Evolutionary conservation across 2,329 filamentous ascomycete species (phyloP).

Genomic region (Talaromyces sp.): DNA sequence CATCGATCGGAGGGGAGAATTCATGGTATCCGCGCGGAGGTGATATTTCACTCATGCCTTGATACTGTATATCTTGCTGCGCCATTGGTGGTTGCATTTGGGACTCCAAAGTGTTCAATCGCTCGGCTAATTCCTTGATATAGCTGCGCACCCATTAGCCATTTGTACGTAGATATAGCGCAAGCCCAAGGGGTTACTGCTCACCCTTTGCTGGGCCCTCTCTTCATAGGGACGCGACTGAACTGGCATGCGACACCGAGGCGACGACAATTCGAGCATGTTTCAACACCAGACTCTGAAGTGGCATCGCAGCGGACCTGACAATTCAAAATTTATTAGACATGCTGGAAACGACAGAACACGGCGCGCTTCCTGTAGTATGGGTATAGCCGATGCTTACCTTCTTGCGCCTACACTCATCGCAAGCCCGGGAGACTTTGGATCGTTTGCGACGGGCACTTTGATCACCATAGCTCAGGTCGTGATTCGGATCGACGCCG

Average conservation of each 20-base stretch:
- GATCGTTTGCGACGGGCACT: conserved; percentile 72
- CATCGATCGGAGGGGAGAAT: conserved; percentile 53
- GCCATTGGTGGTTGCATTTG: conserved; percentile 57
- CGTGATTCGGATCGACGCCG: conserved; percentile 46
- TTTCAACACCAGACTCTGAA: conserved; percentile 68
- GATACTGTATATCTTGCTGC: conserved; percentile 44
- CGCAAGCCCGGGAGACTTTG: conserved; percentile 84
- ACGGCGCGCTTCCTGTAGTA: conserved; percentile 23
- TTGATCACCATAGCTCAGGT: conserved; percentile 56
- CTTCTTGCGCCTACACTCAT: conserved; percentile 86
- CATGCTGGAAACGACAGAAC: neutral
- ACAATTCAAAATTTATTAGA: neutral
- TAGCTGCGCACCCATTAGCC: conserved; percentile 48
- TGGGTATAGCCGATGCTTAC: conserved; percentile 32
- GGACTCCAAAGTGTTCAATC: conserved; percentile 78
- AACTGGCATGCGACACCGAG: conserved; percentile 78
- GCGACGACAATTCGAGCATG: conserved; percentile 78
- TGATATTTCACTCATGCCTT: conserved; percentile 43
- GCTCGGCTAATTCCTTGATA: conserved; percentile 86
- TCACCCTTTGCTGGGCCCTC: conserved; percentile 84
- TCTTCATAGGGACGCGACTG: conserved; percentile 82
- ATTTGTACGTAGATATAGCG: neutral
- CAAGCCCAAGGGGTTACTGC: neutral
- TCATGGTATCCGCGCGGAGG: conserved; percentile 50
- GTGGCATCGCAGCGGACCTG: conserved; percentile 80